Evolutionary conservation across 2,329 filamentous ascomycete species (phyloP).

Genomic region (Talaromyces sp.): DNA sequence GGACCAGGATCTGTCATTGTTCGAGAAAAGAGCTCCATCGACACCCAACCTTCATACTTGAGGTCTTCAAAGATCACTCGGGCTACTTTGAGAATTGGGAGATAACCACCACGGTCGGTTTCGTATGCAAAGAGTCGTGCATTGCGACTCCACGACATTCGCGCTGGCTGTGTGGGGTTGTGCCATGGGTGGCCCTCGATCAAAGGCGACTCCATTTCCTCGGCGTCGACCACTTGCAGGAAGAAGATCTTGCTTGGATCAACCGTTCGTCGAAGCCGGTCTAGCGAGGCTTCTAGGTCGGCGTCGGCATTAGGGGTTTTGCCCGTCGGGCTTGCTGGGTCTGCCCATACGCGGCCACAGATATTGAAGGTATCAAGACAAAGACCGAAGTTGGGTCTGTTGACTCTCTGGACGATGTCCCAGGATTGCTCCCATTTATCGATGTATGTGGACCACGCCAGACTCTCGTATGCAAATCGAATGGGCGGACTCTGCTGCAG

Average conservation of each 20-base stretch:
- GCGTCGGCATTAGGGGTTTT: conserved; percentile 26
- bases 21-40: conserved; percentile 63
- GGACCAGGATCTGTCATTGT: conserved; percentile 49
- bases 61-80: conserved; percentile 56
- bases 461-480: conserved; percentile 66
- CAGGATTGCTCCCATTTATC: conserved; percentile 68
- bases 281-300: conserved; percentile 52
- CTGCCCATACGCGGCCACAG: conserved; percentile 63
- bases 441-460: conserved; percentile 65
- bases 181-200: conserved; percentile 54
- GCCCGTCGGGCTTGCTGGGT: conserved; percentile 51
- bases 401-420: conserved; percentile 60
- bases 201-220: conserved; percentile 55
- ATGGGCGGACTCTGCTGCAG: conserved; percentile 51
- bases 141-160: conserved; percentile 75
- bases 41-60: conserved; percentile 63
- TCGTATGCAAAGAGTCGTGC: conserved; percentile 64
- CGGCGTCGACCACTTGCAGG: conserved; percentile 69
- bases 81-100: conserved; percentile 60
- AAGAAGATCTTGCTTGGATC: conserved; percentile 64
- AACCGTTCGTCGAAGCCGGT: conserved; percentile 49
- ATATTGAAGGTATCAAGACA: conserved; percentile 77
- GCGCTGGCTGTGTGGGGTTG: conserved; percentile 50
- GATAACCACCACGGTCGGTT: conserved; percentile 56
- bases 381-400: conserved; percentile 66